Base-by-base conservation (phyloP, 352 stramenopile genomes). In the Phytopythium delawarense region DNA sequence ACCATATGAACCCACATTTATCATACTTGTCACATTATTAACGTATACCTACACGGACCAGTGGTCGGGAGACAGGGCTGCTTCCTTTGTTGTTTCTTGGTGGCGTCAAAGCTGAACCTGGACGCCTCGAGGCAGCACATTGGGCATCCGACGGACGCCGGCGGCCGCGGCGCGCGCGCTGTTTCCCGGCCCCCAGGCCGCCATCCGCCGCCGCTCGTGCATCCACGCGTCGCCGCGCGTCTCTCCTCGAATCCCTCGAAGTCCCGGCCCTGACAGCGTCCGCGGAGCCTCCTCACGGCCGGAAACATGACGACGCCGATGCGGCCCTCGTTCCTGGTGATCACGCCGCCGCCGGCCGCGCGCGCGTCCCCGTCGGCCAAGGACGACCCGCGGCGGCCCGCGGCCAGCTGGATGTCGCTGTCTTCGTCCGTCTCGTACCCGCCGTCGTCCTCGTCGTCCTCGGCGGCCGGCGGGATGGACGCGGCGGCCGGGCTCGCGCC, bases 261-360 rank as follows among this genome's bases (percentile, higher is more conserved):
- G 21, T 9, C 3, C 45, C 45, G 45, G 20, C 45, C 7, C 12
- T 9, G 6, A 51, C 30, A n/a, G 21, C 21, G 21, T 51, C 20
- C 8, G n/a, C 18, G 45, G n/a, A 11, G n/a, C 21, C 7, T 15
- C 45, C 45, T 16, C 12, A 20, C 45, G n/a, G 21, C 9, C 21
- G n/a, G n/a, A 25, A 28, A 13, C 18, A 49, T 49, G 45, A 8
- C 45, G n/a, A 11, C 45, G 21, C 21, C 45, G 30, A 12, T 18
- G 32, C 53, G 53, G 9, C 53, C 37, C 30, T 7, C 37, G n/a
- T 59, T 35, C 53, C 37, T 59, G 5, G 53, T 59, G 18, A 15
- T 59, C 21, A 59, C 53, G 53, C 53, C 53, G 21, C 53, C 53
- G 53, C 34, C 52, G 9, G 7, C 13, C 20, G 53, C 53, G 49